Evolutionary conservation across 1,284 basidiomycete genomes (phyloP), one percentile per base, ranked within the genome.

Genomic region (Ceratobasidium sp.): DNA sequence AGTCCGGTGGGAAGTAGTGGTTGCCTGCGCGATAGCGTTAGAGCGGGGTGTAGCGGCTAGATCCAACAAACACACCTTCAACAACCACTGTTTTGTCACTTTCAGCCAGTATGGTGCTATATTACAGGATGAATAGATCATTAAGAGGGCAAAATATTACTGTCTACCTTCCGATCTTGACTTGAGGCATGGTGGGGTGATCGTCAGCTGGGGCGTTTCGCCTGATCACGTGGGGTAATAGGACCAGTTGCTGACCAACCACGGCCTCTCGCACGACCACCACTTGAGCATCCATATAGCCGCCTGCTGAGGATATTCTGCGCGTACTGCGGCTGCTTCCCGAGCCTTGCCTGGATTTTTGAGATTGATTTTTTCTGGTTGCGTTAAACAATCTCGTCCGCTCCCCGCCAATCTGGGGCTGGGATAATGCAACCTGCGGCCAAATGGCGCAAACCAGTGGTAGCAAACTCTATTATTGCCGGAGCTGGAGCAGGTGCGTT

Each of bases 401-500:
- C 32, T 35, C 43, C 66, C 52, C 50, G 41, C 66, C 44, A 44
- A n/a, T 43, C 23, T 59, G 67, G 54, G 55, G 67, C 43, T 43
- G 55, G 55, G 67, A 70, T 58, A 70, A 70, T 70, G 67, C 67
- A 58, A 46, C 41, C 67, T 59, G 67, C 67, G 67, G 35, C 67
- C 23, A 58, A 18, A 58, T 59, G 67, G 67, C 67, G 50, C 55
- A 70, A 70, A 70, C 67, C 61, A 61, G 50, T 72, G 73, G 59
- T 74, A 73, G 72, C 72, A 73, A 70, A 70, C 55, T 74, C 73
- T 21, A 55, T 67, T 30, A 58, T 77, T 70, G 92, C 92, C 82
- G 92, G 92, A 76, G 92, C 92, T 75, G 91, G 91, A 66, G 90
- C 92, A 44, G 66, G 66, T 57, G 23, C 21, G 38, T 23, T 44